These are phyloP conservation scores for Eucalyptus erythrocorys DNA, from an alignment of 345 rosid genomes.

Conservation along the genomic window DNA sequence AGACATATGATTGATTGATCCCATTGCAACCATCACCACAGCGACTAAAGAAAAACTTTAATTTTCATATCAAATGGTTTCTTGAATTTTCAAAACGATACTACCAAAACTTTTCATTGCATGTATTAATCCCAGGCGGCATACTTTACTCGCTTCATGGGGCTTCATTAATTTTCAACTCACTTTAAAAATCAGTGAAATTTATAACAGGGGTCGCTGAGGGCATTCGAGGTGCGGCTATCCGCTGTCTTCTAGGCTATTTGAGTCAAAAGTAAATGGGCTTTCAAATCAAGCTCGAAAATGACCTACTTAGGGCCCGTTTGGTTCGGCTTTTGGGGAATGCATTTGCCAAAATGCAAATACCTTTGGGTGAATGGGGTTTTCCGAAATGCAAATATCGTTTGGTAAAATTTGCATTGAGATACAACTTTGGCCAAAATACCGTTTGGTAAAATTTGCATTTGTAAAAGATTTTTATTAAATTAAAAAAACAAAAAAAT, in stretches of 20 bases:
- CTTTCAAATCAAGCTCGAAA: neutral
- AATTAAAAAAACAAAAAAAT: too few relatives aligned
- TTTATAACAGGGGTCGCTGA: neutral
- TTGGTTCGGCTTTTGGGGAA: too few relatives aligned
- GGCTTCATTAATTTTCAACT: neutral
- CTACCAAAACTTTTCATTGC: neutral
- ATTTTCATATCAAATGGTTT: neutral
- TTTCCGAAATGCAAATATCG: too few relatives aligned
- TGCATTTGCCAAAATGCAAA: too few relatives aligned
- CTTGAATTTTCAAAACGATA: neutral
- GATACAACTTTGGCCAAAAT: too few relatives aligned
- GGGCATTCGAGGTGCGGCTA: neutral
- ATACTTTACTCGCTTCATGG: neutral
- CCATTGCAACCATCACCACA: neutral
- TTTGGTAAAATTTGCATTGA: too few relatives aligned
- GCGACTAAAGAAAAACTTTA: neutral
- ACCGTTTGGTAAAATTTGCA: too few relatives aligned
- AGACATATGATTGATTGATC: neutral
- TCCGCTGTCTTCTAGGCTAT: neutral
- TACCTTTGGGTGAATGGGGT: too few relatives aligned
- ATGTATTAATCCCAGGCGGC: neutral
- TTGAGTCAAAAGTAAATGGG: neutral
- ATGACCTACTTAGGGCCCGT: too few relatives aligned
- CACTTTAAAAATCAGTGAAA: neutral
- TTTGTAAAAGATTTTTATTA: too few relatives aligned